These are phyloP conservation scores for Plasmodiophora brassicae DNA, from an alignment of 208 protist species.

Conservation along the genomic window DNA sequence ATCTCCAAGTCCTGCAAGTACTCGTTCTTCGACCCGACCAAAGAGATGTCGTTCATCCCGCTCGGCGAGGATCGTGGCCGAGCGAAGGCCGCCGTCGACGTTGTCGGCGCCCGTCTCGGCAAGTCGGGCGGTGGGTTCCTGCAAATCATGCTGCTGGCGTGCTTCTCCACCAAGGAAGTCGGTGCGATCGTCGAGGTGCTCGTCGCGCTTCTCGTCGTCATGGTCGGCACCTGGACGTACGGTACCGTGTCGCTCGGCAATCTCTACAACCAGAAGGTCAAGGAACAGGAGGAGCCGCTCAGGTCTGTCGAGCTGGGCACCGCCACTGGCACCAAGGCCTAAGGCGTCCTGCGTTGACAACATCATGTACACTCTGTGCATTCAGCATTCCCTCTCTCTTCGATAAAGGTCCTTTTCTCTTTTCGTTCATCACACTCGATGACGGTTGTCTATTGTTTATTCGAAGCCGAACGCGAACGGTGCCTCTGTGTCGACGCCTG, in stretches of 20 bases:
- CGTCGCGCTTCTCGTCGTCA: neutral
- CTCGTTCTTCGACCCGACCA: slow-evolving; percentile 32
- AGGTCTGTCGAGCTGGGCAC: neutral
- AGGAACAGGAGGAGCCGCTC: neutral
- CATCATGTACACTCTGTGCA: no score
- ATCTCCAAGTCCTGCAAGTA: neutral
- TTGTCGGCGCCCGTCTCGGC: neutral
- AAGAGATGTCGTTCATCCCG: slow-evolving; percentile 7
- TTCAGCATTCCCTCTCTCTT: no score
- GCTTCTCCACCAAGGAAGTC: neutral
- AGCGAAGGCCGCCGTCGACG: slow-evolving; percentile 16
- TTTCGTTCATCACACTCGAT: no score
- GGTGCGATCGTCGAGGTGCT: neutral
- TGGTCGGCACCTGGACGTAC: neutral
- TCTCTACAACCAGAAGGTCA: neutral
- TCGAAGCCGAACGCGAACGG: neutral
- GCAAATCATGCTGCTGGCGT: neutral
- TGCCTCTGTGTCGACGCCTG: neutral
- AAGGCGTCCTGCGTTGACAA: neutral
- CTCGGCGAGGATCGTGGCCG: slow-evolving; percentile 12
- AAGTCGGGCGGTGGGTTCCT: neutral
- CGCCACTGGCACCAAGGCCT: slow-evolving; percentile 12
- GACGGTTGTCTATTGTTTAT: no score
- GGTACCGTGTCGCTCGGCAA: slow-evolving; percentile 8
- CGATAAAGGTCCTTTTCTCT: no score